Evolutionary conservation across 2,329 filamentous ascomycete species (phyloP), one percentile per base, ranked within the genome.

Genomic region (Leptosphaerulina australis): DNA sequence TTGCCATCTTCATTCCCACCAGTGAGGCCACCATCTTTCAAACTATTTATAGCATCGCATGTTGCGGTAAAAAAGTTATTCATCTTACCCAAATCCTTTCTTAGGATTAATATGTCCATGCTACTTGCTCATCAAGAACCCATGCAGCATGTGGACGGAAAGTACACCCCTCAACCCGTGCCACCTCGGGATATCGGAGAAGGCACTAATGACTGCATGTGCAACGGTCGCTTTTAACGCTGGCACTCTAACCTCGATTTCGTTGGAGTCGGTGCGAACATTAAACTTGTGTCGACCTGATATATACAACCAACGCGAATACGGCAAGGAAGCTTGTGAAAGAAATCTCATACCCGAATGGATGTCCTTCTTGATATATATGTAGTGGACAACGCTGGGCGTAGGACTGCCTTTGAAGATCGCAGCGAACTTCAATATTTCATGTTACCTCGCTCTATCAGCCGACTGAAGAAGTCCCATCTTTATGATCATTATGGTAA

Each of bases 191-290:
- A 58, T 17, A 1, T 55, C 44, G 4, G 60, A 48, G 25, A 62
- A 62, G 0, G 47, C 41, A 5, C 46, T 63, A n/a, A 62, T 31
- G 35, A 63, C 37, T n/a, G 52, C 54, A 21, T 50, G 54, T 17
- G 62, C 58, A 64, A 17, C 26, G 47, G 30, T 46, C 48, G 20
- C 59, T 56, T 3, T 36, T 28, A 12, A 11, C 2, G 11, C 44
- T 36, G 9, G 58, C 60, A n/a, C 48, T 26, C n/a, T 38, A 11
- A 61, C 55, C 14, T 58, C 41, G 7, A 40, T 49, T 15, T 44
- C 44, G 35, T 50, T 62, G 57, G 38, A 58, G 44, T 66, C 61
- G 48, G 56, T 59, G 51, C 63, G 60, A 20, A 64, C 59, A 53
- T n/a, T 56, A 60, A 26, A 63, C 55, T n/a, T 46, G 31, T 3